A percentile compares a stretch with the other conserved stretches of the same genome.
These are phyloP conservation scores for Gigaspora rosea DNA, from an alignment of 192 early-diverging fungal genomes.

Conservation along the genomic window DNA sequence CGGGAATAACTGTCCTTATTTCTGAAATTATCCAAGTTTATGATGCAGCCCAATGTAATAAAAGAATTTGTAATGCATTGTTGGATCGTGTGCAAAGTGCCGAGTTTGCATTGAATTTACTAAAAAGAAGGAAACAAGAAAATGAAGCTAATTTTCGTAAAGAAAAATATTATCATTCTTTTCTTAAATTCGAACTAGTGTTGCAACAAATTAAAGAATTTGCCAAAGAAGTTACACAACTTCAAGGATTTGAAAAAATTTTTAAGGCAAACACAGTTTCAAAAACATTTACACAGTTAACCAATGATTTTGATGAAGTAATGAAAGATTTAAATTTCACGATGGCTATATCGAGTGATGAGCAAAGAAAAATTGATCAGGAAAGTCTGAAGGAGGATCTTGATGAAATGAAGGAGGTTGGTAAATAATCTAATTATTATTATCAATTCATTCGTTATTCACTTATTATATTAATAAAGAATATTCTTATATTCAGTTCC, in stretches of 20 bases:
- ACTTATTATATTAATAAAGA: no score
- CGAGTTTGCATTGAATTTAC: not conserved
- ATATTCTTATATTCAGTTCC: not conserved
- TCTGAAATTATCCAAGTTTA: slow-evolving; percentile 21
- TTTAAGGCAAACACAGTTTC: not conserved
- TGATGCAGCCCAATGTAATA: slow-evolving; percentile 23
- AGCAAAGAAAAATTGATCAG: slow-evolving; percentile 13
- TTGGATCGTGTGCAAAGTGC: slow-evolving; percentile 11
- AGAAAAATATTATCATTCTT: not conserved
- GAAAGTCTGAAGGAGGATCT: slow-evolving; percentile 8
- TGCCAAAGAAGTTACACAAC: slow-evolving; percentile 4
- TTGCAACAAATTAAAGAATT: slow-evolving; percentile 19
- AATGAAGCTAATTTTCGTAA: slow-evolving; percentile 7
- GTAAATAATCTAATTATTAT: not conserved
- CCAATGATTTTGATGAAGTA: not conserved
- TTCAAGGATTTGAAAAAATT: slow-evolving; percentile 13
- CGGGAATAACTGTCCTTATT: not conserved
- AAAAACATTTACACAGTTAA: not conserved
- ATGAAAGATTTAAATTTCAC: slow-evolving; percentile 16
- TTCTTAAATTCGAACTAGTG: not conserved
- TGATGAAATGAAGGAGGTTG: not conserved
- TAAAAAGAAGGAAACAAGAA: slow-evolving; percentile 14
- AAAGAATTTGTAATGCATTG: slow-evolving; percentile 29
- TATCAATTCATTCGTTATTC: no score
- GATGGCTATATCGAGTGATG: not conserved